Conservation (phyloP, 1,139 yeast species). For the Candida pseudoviswanathii region DNA sequence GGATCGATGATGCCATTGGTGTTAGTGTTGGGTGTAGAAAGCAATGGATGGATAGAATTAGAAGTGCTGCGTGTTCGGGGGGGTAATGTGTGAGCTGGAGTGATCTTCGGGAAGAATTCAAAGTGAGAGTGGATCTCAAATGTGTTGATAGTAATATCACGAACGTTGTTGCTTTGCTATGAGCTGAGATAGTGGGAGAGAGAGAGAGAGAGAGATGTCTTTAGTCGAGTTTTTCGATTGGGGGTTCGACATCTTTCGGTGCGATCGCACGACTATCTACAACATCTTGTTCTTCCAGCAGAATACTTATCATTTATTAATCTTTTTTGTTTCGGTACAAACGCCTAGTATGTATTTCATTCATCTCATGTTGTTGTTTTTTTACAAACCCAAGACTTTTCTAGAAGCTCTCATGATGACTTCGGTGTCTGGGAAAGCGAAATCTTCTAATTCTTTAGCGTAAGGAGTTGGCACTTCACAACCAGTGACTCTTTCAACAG, state of each 20-base stretch:
- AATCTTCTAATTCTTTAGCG: conserved; percentile 93
- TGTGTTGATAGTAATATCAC: too few relatives aligned
- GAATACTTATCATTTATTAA: conserved; percentile 3
- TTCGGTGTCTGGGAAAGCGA: conserved; percentile 97
- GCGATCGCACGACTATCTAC: background rate
- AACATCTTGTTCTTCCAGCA: background rate
- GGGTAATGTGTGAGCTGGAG: too few relatives aligned
- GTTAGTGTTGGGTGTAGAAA: too few relatives aligned
- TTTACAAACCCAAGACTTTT: conserved; percentile 76
- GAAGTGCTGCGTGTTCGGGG: too few relatives aligned
- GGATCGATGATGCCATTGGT: too few relatives aligned
- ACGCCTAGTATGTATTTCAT: background rate
- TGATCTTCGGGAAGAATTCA: too few relatives aligned
- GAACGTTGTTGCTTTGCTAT: too few relatives aligned
- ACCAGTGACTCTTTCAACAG: conserved; percentile 98
- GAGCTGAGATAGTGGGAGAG: too few relatives aligned
- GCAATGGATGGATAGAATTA: too few relatives aligned
- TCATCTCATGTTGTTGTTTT: background rate
- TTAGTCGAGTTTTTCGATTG: too few relatives aligned
- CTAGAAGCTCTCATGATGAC: conserved; percentile 88
- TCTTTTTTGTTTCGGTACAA: background rate
- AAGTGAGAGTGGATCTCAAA: too few relatives aligned
- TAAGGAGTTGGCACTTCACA: conserved; percentile 99
- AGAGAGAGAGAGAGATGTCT: background rate
- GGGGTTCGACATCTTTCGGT: too few relatives aligned